A percentile compares a stretch with the other conserved stretches of the same genome.
Evolutionary conservation across 2,329 filamentous ascomycete genomes (phyloP).

Genomic region (Aspergillus carbonarius): DNA sequence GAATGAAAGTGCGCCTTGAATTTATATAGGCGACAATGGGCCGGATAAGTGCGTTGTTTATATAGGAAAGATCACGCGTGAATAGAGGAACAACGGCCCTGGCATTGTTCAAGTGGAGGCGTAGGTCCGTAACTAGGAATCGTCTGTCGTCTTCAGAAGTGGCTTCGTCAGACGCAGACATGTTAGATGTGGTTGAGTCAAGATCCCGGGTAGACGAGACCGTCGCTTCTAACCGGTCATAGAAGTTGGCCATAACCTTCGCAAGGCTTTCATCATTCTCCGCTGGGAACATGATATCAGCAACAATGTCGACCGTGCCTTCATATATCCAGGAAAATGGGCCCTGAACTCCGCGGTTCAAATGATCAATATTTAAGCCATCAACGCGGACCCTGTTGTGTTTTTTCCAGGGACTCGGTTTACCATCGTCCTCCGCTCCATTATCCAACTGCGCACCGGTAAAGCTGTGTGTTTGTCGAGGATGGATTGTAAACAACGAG

Average conservation of each 20-base stretch:
- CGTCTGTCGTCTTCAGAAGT: constrained; percentile 57
- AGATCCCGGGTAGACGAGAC: constrained; percentile 73
- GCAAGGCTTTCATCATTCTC: constrained; percentile 85
- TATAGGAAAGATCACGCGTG: constrained; percentile 85
- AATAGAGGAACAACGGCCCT: constrained; percentile 91
- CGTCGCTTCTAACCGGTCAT: constrained; percentile 90
- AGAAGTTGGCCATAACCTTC: constrained; percentile 96
- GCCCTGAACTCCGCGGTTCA: constrained; percentile 88
- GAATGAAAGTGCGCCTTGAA: constrained; percentile 89
- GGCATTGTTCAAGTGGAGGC: constrained; percentile 93
- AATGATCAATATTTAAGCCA: constrained; percentile 88
- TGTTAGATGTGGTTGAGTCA: constrained; percentile 18
- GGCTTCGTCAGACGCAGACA: constrained; percentile 25
- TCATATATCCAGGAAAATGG: constrained; percentile 98
- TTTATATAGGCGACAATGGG: constrained; percentile 99
- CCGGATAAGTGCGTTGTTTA: constrained; percentile 91
- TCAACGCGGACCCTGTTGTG: constrained; percentile 91
- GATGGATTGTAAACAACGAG: constrained; percentile 95
- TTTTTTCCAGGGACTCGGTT: constrained; percentile 84
- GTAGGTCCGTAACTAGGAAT: constrained; percentile 88
- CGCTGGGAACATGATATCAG: constrained; percentile 89
- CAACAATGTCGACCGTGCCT: constrained; percentile 93
- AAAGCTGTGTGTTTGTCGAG: constrained; percentile 81
- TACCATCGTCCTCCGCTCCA: constrained; percentile 59
- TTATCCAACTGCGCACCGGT: constrained; percentile 63